phyloP scores from a whole-genome alignment of 129 eudicot species.

The Escallonia rubra region DNA sequence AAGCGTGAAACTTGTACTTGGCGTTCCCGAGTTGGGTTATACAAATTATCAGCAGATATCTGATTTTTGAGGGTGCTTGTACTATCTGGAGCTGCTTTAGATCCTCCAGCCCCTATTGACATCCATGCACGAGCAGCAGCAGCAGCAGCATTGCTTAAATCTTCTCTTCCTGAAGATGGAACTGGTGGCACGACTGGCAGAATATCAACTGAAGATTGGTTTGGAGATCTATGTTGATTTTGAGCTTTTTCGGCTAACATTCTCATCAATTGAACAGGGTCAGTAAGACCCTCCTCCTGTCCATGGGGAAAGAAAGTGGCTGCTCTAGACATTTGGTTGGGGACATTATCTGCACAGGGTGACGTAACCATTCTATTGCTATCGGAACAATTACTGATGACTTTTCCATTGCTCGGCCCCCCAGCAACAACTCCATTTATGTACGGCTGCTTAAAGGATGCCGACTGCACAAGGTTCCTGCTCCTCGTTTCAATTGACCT shows the following conservation, averaged over 20 bases:
- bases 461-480: slow-evolving; percentile 33
- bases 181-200: slow-evolving; percentile 16
- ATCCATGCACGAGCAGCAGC: slow-evolving; percentile 94
- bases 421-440: slow-evolving; percentile 35
- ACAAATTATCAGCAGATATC: slow-evolving; percentile 33
- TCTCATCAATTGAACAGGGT: slow-evolving; percentile 89
- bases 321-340: slow-evolving; percentile 15
- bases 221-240: slow-evolving; percentile 42
- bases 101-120: slow-evolving; percentile 67
- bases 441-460: slow-evolving; percentile 48
- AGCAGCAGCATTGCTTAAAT: slow-evolving; percentile 51
- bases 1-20: slow-evolving; percentile 60
- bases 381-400: slow-evolving; percentile 14
- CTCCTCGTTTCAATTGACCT: slow-evolving; percentile 29
- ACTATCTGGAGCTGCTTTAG: slow-evolving; percentile 45
- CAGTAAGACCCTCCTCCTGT: slow-evolving; percentile 65
- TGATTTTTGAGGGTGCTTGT: slow-evolving; percentile 36
- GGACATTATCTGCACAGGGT: slow-evolving; percentile 8
- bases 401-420: slow-evolving; percentile 30
- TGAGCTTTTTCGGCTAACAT: slow-evolving; percentile 60
- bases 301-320: slow-evolving; percentile 23
- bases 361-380: slow-evolving; percentile 21
- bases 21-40: slow-evolving; percentile 33
- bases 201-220: slow-evolving; percentile 7
- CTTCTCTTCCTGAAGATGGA: slow-evolving; percentile 33